Evolutionary conservation across 2,329 filamentous ascomycete genomes (phyloP), one percentile per base, ranked within the genome.

Genomic region (Herpotrichia juniperi): DNA sequence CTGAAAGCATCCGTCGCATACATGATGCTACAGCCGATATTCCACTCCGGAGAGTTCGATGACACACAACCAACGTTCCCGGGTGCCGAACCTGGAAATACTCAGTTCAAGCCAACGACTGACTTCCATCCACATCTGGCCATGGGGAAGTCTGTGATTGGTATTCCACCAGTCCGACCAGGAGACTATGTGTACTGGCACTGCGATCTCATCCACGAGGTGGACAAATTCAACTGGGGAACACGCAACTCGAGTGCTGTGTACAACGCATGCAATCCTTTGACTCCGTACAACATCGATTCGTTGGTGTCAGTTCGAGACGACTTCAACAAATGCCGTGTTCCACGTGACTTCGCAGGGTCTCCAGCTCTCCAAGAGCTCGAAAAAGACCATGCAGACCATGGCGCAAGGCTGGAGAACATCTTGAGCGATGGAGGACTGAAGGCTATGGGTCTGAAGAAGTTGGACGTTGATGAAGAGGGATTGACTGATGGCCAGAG

Each of bases 101-200:
- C 43, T 5, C 48, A 48, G 24, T 51, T 48, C 19, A 48, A 35
- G 10, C 48, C 52, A 17, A 51, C 48, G 16, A 42, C 35, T 5
- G 44, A 55, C 4, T 28, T 50, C 28, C 48, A 55, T 42, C 62
- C 62, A 6, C 58, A 63, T 46, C 32, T 65, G 11, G 26, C 40
- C 2, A 42, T 64, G 43, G 54, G 62, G 3, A 56, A 51, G 31
- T 47, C 44, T 14, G 40, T 62, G 12, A 46, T 65, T 14, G 55
- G 57, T 7, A 61, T 65, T 26, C 62, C 62, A 7, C 51, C 55
- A 3, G 56, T 61, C 4, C 35, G 53, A 44, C 61, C 61, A 2
- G 61, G 61, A 7, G 59, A 63, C 48, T 63, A 63, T 45, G 62
- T 63, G 24, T 63, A 62, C 40, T 65, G 62, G 62, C 62, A 64